Evolutionary conservation across 192 early-diverging fungal genomes (phyloP).

Genomic region (Gonapodya prolifera): DNA sequence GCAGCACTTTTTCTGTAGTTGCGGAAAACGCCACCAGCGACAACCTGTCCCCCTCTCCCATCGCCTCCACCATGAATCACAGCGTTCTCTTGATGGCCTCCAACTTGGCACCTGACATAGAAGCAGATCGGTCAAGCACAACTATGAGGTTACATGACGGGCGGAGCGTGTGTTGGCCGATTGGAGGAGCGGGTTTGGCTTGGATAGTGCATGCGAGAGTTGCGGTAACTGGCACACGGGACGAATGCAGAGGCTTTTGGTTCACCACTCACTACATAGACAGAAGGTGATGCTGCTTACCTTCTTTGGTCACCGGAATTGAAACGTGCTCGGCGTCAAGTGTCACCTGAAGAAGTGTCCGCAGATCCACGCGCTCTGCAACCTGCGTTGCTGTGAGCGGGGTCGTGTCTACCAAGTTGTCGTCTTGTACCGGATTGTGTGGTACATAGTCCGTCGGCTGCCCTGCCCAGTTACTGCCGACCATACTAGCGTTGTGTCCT

Average conservation of each 20-base stretch:
- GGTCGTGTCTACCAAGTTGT: not conserved
- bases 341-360: not conserved
- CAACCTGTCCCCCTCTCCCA: not conserved
- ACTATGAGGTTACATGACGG: not conserved
- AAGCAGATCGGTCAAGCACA: not conserved
- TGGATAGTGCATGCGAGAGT: not conserved
- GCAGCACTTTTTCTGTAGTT: not conserved
- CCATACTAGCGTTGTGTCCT: too few relatives aligned
- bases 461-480: too few relatives aligned
- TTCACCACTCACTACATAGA: too few relatives aligned
- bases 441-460: not conserved
- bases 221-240: not conserved
- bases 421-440: not conserved
- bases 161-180: not conserved
- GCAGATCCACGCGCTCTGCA: not conserved
- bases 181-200: not conserved
- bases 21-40: not conserved
- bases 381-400: not conserved
- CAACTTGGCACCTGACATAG: not conserved
- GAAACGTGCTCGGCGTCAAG: not conserved
- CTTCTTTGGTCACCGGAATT: not conserved
- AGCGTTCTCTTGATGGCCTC: not conserved
- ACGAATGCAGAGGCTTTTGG: too few relatives aligned
- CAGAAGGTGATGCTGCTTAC: too few relatives aligned
- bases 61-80: not conserved